Evolutionary conservation across 768 basidiomycete genomes (phyloP).

Genomic region (Lactarius psammicola): DNA sequence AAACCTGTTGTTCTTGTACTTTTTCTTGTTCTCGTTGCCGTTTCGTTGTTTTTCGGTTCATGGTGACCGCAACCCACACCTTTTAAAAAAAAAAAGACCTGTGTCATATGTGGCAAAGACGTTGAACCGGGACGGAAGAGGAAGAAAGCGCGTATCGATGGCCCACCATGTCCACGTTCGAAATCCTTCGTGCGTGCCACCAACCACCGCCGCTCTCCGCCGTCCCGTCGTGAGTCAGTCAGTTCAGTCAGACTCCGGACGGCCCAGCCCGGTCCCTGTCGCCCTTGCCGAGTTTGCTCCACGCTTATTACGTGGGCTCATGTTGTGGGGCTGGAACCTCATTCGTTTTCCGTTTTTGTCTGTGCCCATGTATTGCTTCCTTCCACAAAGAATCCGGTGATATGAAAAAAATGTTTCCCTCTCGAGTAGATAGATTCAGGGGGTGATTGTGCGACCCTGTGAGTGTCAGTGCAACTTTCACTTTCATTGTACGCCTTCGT

Average conservation of each 20-base stretch:
- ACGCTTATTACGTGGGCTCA: slow-evolving; percentile 4
- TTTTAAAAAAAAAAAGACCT: neutral
- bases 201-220: neutral
- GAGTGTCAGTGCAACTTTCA: neutral
- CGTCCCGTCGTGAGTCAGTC: no score
- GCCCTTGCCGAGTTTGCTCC: neutral
- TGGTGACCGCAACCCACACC: no score
- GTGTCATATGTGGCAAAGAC: no score
- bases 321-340: neutral
- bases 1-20: neutral
- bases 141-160: neutral
- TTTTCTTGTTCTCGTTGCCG: no score
- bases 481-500: no score
- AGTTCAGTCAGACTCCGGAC: neutral
- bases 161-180: neutral
- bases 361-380: neutral
- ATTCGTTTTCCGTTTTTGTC: neutral
- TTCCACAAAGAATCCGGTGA: neutral
- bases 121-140: neutral
- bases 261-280: neutral
- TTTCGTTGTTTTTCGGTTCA: no score
- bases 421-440: neutral
- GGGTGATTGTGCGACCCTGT: neutral
- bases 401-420: neutral
- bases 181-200: neutral